phyloP scores from a whole-genome alignment of 768 basidiomycete species.

The Lentinula detonsa region DNA sequence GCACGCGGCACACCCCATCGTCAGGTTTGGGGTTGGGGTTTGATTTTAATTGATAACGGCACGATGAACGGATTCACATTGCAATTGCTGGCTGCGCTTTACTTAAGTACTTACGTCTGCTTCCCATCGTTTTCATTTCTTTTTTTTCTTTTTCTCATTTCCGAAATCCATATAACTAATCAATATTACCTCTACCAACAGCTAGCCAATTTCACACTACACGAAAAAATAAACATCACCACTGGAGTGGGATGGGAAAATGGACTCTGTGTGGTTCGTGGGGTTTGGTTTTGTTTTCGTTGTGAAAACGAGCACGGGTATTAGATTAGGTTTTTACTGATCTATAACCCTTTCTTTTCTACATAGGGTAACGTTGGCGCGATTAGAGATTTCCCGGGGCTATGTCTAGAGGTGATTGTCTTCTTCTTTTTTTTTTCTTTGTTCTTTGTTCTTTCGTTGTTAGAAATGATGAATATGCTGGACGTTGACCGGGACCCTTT shows the following conservation, averaged over 20 bases:
- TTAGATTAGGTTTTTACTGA: background rate
- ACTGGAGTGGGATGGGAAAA: constrained; percentile 65
- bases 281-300: background rate
- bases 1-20: no score
- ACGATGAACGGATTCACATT: background rate
- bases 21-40: no score
- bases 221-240: constrained; percentile 58
- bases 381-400: constrained; percentile 54
- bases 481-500: no score
- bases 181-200: constrained; percentile 11
- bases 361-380: constrained; percentile 51
- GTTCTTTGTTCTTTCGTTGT: background rate
- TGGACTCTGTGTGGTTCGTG: constrained; percentile 53
- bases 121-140: constrained; percentile 5
- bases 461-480: no score
- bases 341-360: background rate
- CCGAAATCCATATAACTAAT: constrained; percentile 2
- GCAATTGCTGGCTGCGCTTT: background rate
- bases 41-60: background rate
- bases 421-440: background rate
- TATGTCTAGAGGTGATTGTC: constrained; percentile 58
- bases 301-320: no score
- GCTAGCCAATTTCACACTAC: constrained; percentile 45
- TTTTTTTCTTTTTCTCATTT: constrained; percentile 9
- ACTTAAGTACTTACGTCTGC: background rate